Evolutionary conservation across 345 rosid genomes (phyloP), one percentile per base, ranked within the genome.

Genomic region (Pistacia vera): DNA sequence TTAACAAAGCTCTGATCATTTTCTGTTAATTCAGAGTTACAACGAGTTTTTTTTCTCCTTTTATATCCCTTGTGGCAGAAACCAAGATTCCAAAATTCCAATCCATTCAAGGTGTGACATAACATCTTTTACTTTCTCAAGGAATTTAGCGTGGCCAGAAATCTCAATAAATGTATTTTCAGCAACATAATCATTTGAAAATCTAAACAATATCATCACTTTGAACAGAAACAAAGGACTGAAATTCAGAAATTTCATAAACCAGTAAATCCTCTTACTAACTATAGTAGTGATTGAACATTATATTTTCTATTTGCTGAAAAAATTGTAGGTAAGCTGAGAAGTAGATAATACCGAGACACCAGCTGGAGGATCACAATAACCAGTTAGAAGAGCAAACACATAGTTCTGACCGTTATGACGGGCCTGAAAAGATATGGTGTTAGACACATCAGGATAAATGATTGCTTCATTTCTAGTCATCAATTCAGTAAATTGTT

Each of bases 321-420:
- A 28, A 30, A 48, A 68, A 28, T 18, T 25, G 28, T 49, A 12
- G 3, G 22, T 6, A 46, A 68, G 57, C 66, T 11, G 16, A 13
- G 16, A 68, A 72, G 56, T 14, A 72, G 66, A 62, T 48, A 33
- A 60, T 77, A 84, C 85, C 72, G 81, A 75, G 62, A 84, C 81
- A 74, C 87, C 87, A 62, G 85, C 85, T 46, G 87, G 87, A 79
- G 87, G 87, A 72, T 84, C 87, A 68, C 68, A 85, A 20, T 84
- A 84, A 63, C 87, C 87, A 74, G 87, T 84, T 62, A 84, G 73
- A 68, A 84, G 87, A 38, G 83, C 81, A 71, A 84, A 84, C 5
- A 81, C 87, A 63, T 97, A 97, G 75, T 94, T 97, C 86, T 94
- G 99, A 63, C 99, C 98, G 71, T 90, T 90, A 90, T 94, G 99